A percentile compares a stretch with the other conserved stretches of the same genome.
Conservation (phyloP, 176 grass and related monocot species). For the Thalia dealbata region DNA sequence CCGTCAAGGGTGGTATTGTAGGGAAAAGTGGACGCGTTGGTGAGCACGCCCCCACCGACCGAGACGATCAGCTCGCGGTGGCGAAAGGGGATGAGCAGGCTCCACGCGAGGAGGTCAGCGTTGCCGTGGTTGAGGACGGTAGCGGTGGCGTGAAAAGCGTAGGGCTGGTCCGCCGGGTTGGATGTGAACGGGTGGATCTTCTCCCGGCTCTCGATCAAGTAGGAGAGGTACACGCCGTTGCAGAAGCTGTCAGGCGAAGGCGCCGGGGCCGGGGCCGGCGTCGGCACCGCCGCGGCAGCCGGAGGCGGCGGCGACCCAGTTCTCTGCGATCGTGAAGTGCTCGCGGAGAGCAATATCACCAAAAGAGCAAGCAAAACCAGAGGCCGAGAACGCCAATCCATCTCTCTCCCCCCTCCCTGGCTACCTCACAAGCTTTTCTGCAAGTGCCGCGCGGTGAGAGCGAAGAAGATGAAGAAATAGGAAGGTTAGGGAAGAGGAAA, state of each 20-base stretch:
- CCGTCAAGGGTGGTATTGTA: constrained; percentile 61
- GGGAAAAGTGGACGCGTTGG: constrained; percentile 45
- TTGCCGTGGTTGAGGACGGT: constrained; percentile 60
- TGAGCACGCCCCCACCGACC: constrained; percentile 52
- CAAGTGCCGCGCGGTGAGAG: too few species aligned
- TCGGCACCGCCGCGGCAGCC: not conserved
- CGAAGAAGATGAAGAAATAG: not conserved
- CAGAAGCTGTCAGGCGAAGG: constrained; percentile 53
- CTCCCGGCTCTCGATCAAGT: constrained; percentile 16
- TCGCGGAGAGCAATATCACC: not conserved
- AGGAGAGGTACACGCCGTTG: constrained; percentile 66
- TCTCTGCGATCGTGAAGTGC: not conserved
- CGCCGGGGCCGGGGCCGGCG: constrained; percentile 21
- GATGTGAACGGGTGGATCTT: constrained; percentile 61
- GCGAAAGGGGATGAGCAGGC: constrained; percentile 41
- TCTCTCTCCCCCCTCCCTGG: not conserved
- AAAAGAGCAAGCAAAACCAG: not conserved
- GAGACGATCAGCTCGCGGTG: constrained; percentile 68
- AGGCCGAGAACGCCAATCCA: not conserved
- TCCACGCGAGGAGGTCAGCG: constrained; percentile 59
- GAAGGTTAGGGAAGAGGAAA: not conserved
- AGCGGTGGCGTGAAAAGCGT: constrained; percentile 48
- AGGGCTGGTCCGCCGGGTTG: constrained; percentile 54
- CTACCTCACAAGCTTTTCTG: not conserved
- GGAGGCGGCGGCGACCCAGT: not conserved